Evolutionary conservation across 805 yeast genomes (phyloP).

Genomic region (Priceomyces fermenticarens): DNA sequence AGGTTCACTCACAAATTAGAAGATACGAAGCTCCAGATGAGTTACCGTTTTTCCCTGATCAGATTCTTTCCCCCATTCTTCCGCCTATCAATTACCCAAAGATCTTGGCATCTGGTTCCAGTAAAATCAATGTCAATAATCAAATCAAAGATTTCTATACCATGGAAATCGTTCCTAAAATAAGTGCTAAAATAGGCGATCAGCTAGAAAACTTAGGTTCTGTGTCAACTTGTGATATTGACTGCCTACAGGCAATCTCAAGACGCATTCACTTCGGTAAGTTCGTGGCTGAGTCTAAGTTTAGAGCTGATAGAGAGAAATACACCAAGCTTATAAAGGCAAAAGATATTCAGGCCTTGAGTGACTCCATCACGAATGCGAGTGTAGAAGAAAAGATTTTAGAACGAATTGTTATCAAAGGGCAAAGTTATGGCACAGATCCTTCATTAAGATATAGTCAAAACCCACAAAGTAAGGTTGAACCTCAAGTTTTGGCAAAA

Average conservation of each 20-base stretch:
- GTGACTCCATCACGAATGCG: constrained; percentile 76
- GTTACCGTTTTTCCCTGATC: constrained; percentile 78
- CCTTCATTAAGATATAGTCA: constrained; percentile 75
- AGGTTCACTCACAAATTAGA: constrained; percentile 63
- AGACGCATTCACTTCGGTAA: constrained; percentile 95
- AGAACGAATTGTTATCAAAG: constrained; percentile 74
- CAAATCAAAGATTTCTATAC: constrained; percentile 69
- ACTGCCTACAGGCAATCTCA: constrained; percentile 80
- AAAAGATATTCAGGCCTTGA: constrained; percentile 69
- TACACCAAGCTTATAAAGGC: constrained; percentile 64
- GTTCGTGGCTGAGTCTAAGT: constrained; percentile 96
- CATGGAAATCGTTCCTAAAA: constrained; percentile 67
- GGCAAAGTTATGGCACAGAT: constrained; percentile 82
- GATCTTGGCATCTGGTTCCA: constrained; percentile 69
- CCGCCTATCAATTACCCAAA: constrained; percentile 80
- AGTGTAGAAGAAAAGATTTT: constrained; percentile 85
- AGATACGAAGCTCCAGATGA: constrained; percentile 95
- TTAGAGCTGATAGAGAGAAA: constrained; percentile 58
- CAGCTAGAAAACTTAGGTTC: constrained; percentile 87
- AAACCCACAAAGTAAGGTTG: constrained; percentile 66
- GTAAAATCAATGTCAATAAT: constrained; percentile 71
- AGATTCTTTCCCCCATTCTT: constrained; percentile 63
- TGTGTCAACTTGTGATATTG: constrained; percentile 80
- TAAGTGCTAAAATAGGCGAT: constrained; percentile 65
- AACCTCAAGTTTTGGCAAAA: constrained; percentile 76